Evolutionary conservation across 129 eudicot genomes (phyloP).

Genomic region (Glebionis coronaria): DNA sequence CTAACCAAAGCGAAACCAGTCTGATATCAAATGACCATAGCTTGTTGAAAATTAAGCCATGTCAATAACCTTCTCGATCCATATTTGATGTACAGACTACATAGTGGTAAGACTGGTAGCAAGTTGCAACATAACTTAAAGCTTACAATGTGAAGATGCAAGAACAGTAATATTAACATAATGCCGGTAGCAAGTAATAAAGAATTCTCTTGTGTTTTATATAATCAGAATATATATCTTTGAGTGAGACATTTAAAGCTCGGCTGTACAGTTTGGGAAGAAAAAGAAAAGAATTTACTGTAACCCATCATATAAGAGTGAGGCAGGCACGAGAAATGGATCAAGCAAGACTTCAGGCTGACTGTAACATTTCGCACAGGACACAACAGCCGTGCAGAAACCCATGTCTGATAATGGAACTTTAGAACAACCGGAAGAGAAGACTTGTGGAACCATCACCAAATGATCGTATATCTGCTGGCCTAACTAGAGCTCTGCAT

Average conservation of each 20-base stretch:
- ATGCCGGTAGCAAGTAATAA: conserved; percentile 2
- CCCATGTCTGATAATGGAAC: background rate
- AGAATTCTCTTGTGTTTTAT: conserved; percentile 20
- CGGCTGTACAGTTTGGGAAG: conserved; percentile 33
- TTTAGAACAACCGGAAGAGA: conserved; percentile 48
- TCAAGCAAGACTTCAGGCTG: background rate
- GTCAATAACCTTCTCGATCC: background rate
- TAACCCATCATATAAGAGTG: background rate
- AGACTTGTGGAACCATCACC: conserved; percentile 69
- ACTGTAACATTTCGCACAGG: no score
- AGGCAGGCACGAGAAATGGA: conserved; percentile 2
- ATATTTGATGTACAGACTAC: conserved; percentile 1
- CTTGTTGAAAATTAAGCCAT: no score
- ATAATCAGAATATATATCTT: conserved; percentile 19
- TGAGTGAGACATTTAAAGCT: conserved; percentile 11
- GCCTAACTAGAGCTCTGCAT: conserved; percentile 69
- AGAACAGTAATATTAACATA: background rate
- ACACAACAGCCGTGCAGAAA: background rate
- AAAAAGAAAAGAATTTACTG: conserved; percentile 14
- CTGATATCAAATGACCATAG: no score
- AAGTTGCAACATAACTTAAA: no score
- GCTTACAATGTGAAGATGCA: no score
- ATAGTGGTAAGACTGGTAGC: no score
- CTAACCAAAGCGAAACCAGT: no score
- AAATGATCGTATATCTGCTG: conserved; percentile 59